Evolutionary conservation across 139 green algal species (phyloP).

Genomic region (Chlamydomonas schloesseri): DNA sequence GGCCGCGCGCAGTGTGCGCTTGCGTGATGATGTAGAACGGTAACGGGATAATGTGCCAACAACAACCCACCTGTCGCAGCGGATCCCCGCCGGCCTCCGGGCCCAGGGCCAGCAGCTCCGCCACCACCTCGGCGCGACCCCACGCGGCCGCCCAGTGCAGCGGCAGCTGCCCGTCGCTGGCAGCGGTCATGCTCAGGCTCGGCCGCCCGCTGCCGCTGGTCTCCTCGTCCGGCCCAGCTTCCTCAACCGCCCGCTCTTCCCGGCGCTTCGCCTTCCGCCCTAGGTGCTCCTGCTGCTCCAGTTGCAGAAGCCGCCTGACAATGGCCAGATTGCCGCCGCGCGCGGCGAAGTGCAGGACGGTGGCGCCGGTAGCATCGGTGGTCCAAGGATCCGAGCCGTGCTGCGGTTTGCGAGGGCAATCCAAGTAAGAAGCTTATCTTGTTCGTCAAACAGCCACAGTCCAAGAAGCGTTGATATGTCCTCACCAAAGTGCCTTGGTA

Average conservation of each 20-base stretch:
- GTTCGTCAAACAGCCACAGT: no score
- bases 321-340: conserved; percentile 28
- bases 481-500: no score
- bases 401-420: neutral
- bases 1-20: neutral
- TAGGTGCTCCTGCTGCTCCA: neutral
- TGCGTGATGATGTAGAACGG: no score
- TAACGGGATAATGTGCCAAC: no score
- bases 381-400: conserved; percentile 20
- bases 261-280: neutral
- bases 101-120: conserved; percentile 17
- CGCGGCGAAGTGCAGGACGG: conserved; percentile 23
- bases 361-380: conserved; percentile 12
- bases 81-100: neutral
- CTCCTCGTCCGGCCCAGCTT: neutral
- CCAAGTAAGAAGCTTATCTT: no score
- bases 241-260: neutral
- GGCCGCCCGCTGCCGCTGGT: neutral
- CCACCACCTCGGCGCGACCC: conserved; percentile 21
- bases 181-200: neutral
- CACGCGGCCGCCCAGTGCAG: conserved; percentile 39
- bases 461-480: no score
- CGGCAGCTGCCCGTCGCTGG: conserved; percentile 11
- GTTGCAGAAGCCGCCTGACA: conserved; percentile 23
- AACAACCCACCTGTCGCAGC: conserved; percentile 9